Base-by-base conservation (phyloP, 331 rosid genomes). In the Ulmus americana region DNA sequence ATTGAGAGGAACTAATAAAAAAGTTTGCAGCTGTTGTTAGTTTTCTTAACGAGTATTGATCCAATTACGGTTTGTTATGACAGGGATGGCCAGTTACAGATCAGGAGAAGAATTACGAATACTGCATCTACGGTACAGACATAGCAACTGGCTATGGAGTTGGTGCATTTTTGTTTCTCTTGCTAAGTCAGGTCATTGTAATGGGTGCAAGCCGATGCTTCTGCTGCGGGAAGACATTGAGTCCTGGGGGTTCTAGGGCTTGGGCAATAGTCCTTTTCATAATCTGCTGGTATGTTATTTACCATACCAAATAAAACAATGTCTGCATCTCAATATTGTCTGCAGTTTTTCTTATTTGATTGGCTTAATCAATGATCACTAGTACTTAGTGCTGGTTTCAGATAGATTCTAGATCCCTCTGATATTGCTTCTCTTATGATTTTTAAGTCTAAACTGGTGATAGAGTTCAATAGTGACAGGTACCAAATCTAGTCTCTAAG, bases 201-300 rank as follows among this genome's bases (percentile, higher is more conserved):
- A 94, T 94, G 99, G 91, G 60, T 39, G 91, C 90, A 69, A 90
- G 99, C 70, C 90, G 95, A 67, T 94, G 97, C 88, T 94, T 94
- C 84, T 94, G 99, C 47, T 90, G 96, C 1, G 97, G 99, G 40
- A 87, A 94, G 79, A 64, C 99, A 64, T 84, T 94, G 65, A 84
- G 67, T 67, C 95, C 99, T 0, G 91, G 95, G 56, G 91, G 99
- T 48, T 82, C 99, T 18, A 90, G 99, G 76, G 97, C 99, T 6
- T 90, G 83, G 69, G 86, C 97, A 3, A 63, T 94, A 39, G 16
- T 94, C 74, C 91, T 94, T 63, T 90, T 94, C 95, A 77, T 94
- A 58, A 58, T 57, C 80, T 94, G 97, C 95, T 90, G 99, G 99
- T 94, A 94, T 11, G 75, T 63, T 7, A 51, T 15, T 58, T 6